phyloP scores from a whole-genome alignment of 225 moss, liverwort and hornwort genomes.

The Climacium dendroides region DNA sequence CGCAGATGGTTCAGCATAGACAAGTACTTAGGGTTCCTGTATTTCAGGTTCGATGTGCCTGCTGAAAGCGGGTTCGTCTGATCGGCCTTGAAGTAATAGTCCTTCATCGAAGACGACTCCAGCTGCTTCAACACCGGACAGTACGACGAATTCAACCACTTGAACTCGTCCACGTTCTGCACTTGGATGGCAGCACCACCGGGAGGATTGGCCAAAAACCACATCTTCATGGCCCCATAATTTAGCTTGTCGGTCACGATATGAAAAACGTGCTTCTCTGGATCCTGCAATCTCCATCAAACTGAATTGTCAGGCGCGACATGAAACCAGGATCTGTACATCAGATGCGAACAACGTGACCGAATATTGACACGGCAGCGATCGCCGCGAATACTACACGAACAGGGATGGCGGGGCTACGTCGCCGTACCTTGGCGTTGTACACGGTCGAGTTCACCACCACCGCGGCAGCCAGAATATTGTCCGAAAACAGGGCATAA shows the following conservation, averaged over 20 bases:
- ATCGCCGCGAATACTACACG: no score
- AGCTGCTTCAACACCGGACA: constrained; percentile 54
- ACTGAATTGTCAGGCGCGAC: background rate
- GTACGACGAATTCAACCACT: constrained; percentile 50
- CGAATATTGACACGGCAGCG: background rate
- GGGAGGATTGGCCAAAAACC: constrained; percentile 44
- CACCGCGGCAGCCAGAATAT: constrained; percentile 51
- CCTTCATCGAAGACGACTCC: constrained; percentile 49
- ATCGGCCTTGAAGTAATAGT: constrained; percentile 51
- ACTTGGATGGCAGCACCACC: constrained; percentile 33
- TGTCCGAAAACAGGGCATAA: constrained; percentile 55
- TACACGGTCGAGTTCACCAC: constrained; percentile 51
- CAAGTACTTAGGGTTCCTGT: constrained; percentile 73
- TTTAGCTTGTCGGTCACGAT: constrained; percentile 56
- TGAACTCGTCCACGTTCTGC: constrained; percentile 48
- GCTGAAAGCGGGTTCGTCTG: constrained; percentile 35
- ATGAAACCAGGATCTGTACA: background rate
- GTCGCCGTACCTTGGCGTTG: constrained; percentile 28
- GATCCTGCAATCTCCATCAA: constrained; percentile 6
- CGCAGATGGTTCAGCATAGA: constrained; percentile 84
- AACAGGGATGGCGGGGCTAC: background rate
- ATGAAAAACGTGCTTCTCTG: constrained; percentile 45
- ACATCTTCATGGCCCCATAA: constrained; percentile 47
- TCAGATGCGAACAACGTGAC: background rate
- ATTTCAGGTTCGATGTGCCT: constrained; percentile 54